These are phyloP conservation scores for Candida andamanensis DNA, from an alignment of 805 yeast genomes.

Conservation along the genomic window DNA sequence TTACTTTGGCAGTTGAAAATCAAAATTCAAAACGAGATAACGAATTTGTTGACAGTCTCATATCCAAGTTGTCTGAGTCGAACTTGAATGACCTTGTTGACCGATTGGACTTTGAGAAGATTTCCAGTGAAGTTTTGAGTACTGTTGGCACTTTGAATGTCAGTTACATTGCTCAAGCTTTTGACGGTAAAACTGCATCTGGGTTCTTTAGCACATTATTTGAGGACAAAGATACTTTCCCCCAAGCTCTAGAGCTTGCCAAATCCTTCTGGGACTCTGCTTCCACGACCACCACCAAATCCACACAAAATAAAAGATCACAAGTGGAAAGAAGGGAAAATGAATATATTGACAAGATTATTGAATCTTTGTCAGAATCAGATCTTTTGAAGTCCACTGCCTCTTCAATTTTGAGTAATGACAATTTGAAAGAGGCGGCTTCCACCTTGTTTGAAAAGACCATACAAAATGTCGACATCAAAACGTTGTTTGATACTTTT, in stretches of 20 bases:
- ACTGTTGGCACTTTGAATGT: constrained; percentile 5
- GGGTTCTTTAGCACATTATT: constrained; percentile 15
- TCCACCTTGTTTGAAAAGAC: constrained; percentile 16
- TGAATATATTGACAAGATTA: constrained; percentile 14
- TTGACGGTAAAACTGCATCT: constrained; percentile 8
- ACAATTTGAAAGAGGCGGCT: constrained; percentile 15
- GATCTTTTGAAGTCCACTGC: constrained; percentile 19
- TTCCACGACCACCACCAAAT: constrained; percentile 4
- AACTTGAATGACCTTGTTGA: constrained; percentile 7
- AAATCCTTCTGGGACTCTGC: constrained; percentile 6
- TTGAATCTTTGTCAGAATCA: constrained; percentile 18
- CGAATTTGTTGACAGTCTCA: constrained; percentile 3
- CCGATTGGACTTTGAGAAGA: constrained; percentile 5
- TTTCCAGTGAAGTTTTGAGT: constrained; percentile 6
- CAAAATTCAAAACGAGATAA: constrained; percentile 7
- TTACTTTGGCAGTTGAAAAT: constrained; percentile 4
- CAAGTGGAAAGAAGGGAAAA: constrained; percentile 13
- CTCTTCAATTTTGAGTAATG: constrained; percentile 19
- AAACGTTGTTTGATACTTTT: constrained; percentile 17
- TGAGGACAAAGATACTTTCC: constrained; percentile 12
- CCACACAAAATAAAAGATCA: constrained; percentile 10
- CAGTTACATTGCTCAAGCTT: constrained; percentile 4
- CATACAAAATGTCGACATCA: constrained; percentile 18
- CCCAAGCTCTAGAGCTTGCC: constrained; percentile 14
- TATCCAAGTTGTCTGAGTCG: constrained; percentile 7